phyloP scores from a whole-genome alignment of 2,329 filamentous ascomycete species.

The Mariannaea sp. region DNA sequence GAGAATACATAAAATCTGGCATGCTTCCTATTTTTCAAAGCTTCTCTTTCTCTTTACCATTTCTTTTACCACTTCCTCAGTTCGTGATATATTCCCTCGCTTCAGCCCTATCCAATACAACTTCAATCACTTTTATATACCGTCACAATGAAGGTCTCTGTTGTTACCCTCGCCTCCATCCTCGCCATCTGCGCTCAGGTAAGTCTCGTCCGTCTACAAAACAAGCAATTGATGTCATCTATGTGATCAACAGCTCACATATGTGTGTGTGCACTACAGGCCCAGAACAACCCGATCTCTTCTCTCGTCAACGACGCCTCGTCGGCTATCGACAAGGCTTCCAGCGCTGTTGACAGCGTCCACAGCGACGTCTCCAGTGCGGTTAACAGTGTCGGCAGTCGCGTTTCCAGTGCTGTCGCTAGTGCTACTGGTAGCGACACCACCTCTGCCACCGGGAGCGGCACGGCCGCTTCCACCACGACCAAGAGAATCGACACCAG shows the following conservation, averaged over 20 bases:
- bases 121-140: background rate
- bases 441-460: background rate
- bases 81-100: background rate
- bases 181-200: conserved; percentile 1
- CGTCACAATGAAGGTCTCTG: conserved; percentile 8
- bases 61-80: too few relatives aligned
- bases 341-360: background rate
- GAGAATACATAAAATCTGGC: too few relatives aligned
- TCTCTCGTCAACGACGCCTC: background rate
- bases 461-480: background rate
- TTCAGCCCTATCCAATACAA: background rate
- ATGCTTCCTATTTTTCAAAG: too few relatives aligned
- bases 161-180: background rate
- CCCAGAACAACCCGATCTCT: background rate
- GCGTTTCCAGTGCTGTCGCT: background rate
- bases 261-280: background rate
- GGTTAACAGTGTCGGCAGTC: background rate
- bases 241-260: background rate
- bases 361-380: background rate
- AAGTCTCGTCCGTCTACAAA: background rate
- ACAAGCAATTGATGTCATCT: too few relatives aligned
- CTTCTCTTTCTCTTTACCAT: too few relatives aligned
- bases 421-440: background rate
- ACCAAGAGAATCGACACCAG: conserved; percentile 2
- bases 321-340: background rate